Conservation (phyloP, 2,329 filamentous ascomycete genomes). For the Pseudofabraea citricarpa region DNA sequence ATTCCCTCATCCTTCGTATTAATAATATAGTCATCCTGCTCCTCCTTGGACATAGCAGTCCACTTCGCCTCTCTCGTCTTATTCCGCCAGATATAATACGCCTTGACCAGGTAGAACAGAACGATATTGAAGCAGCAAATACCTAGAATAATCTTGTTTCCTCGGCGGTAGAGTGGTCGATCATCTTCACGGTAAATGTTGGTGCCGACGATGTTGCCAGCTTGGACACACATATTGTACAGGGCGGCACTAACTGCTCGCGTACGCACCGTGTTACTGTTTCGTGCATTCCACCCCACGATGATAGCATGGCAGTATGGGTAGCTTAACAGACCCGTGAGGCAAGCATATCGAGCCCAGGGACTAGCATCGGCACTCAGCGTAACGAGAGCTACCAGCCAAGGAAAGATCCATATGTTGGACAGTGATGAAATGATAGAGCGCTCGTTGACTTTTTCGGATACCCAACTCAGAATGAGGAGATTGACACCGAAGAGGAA, state of each 20-base stretch:
- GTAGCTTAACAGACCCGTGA: slow-evolving; percentile 35
- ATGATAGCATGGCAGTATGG: slow-evolving; percentile 43
- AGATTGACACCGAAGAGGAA: slow-evolving; percentile 41
- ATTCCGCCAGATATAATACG: slow-evolving; percentile 43
- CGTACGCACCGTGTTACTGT: slow-evolving; percentile 56
- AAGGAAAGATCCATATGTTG: slow-evolving; percentile 57
- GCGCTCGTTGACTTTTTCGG: slow-evolving; percentile 44
- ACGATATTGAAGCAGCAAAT: slow-evolving; percentile 42
- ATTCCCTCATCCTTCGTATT: slow-evolving; percentile 36
- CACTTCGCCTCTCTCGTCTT: slow-evolving; percentile 33
- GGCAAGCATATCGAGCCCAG: slow-evolving; percentile 38
- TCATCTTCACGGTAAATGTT: slow-evolving; percentile 40
- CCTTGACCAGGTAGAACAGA: slow-evolving; percentile 38
- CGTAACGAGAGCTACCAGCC: slow-evolving; percentile 40
- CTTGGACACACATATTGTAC: slow-evolving; percentile 52
- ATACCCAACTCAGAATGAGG: slow-evolving; percentile 29
- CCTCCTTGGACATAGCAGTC: slow-evolving; percentile 38
- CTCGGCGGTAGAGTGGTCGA: slow-evolving; percentile 44
- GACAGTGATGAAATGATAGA: slow-evolving; percentile 41
- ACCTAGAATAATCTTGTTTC: slow-evolving; percentile 50
- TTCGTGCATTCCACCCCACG: slow-evolving; percentile 45
- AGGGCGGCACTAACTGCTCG: slow-evolving; percentile 56
- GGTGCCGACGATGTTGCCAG: slow-evolving; percentile 29
- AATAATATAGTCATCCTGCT: slow-evolving; percentile 40
- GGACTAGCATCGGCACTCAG: slow-evolving; percentile 31